Evolutionary conservation across 345 rosid genomes (phyloP).

Genomic region (Isatis tinctoria): DNA sequence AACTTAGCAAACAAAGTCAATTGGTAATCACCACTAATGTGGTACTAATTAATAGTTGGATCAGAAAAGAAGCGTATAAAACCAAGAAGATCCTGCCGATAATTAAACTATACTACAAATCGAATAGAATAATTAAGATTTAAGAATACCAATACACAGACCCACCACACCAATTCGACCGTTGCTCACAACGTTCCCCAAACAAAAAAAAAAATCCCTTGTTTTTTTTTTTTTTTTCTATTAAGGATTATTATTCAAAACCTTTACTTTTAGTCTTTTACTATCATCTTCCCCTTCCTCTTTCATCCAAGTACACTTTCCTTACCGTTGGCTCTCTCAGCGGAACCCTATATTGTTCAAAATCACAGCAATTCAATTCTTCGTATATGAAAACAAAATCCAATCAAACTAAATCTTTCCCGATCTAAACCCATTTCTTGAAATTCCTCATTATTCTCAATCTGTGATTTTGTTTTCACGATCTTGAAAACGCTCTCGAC

Average conservation of each 20-base stretch:
- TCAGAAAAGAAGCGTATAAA: slow-evolving; percentile 4
- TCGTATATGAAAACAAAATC: not conserved
- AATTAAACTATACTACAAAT: not conserved
- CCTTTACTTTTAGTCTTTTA: not conserved
- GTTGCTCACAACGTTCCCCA: slow-evolving; percentile 28
- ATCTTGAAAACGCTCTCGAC: not conserved
- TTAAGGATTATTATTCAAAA: not conserved
- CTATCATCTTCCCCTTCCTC: not conserved
- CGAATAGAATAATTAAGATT: not conserved
- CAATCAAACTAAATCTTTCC: not conserved
- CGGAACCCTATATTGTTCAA: not conserved
- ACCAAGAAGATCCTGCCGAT: slow-evolving; percentile 6
- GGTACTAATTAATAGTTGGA: not conserved
- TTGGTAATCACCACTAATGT: not conserved
- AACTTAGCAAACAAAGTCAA: not conserved
- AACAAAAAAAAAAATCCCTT: not conserved
- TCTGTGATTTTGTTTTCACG: not conserved
- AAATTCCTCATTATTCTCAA: not conserved
- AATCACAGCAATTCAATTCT: not conserved
- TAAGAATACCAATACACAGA: slow-evolving; percentile 3
- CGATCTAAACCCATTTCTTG: slow-evolving; percentile 19
- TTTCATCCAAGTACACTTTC: not conserved
- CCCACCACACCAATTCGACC: slow-evolving; percentile 31
- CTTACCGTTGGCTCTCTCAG: slow-evolving; percentile 28
- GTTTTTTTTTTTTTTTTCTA: not conserved